Evolutionary conservation across 768 basidiomycete species (phyloP), one percentile per base, ranked within the genome.

Genomic region (Mycena leptocephala): DNA sequence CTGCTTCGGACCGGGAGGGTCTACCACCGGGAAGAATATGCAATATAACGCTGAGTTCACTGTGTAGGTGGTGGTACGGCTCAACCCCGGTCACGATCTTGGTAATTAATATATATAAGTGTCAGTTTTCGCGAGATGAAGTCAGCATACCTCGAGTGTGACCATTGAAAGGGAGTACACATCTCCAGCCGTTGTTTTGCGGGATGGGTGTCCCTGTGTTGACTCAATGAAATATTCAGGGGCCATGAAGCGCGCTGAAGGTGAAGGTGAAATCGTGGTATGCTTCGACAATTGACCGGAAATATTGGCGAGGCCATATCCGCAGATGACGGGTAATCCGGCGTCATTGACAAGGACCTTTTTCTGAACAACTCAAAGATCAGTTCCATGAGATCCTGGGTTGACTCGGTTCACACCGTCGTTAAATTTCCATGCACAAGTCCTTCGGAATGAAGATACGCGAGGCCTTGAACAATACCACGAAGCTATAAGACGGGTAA

Each of bases 401-500:
- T 20, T 43, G 43, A 16, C 43, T 43, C 18, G 13, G 43, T 43
- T 43, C 39, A 16, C 24, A 76, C 70, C 35, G 69, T 69, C 5
- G 28, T 37, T 14, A 76, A 37, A 24, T 71, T 69, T 56, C 74
- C 74, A 56, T 76, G 74, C 13, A 76, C 51, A 30, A 76, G 11
- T 8, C 70, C 39, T 59, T 71, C 32, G 3, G 69, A 63, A 55
- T 76, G 74, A 3, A 76, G 70, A 58, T 72, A 76, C 32, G 13
- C 13, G 5, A 76, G 33, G 18, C 74, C 74, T 20, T 63, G 22
- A 7, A 53, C 41, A 32, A 75, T 56, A 20, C 53, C 74, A 2
- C 9, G n/a, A 10, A 75, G 24, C 74, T 75, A 33, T 7, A 4
- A 4, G 16, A 41, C 39, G n/a, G n/a, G n/a, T n/a, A n/a, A n/a